Base-by-base conservation (phyloP, 805 yeast genomes). In the Monosporozyma yasuniensis region DNA sequence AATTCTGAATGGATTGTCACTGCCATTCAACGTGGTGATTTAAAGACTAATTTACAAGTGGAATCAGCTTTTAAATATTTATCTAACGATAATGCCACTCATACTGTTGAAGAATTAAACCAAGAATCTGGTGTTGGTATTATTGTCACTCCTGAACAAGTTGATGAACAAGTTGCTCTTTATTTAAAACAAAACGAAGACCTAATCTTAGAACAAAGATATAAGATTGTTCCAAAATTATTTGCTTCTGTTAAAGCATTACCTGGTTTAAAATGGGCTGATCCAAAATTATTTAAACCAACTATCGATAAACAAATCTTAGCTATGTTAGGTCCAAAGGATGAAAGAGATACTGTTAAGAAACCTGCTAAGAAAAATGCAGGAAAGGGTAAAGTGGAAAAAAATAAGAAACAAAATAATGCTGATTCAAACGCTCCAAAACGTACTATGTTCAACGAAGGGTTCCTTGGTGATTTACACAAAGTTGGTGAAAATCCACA, bases 401-500 rank as follows among this genome's bases (percentile, higher is more conserved):
- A 49, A 4, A 55, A 60, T 11, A 54, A 49, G 16, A 61, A 63
- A 12, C 61, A 61, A 21, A 62, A 58, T 37, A 47, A 52, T 34
- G 57, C 57, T 28, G 42, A 50, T 19, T 19, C 42, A 10, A 42
- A 50, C 6, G 6, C 38, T 25, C 55, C 57, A 18, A 64, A 66
- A 34, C 70, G 95, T 71, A 79, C 89, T 46, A 93, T 93, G 96
- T 93, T 90, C 65, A 73, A 81, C 16, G 97, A 93, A 68, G 99
- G 99, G 8, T 93, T 93, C 73, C 73, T 93, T 52, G 98, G 98
- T 44, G 95, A 87, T 53, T 75, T 93, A 60, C 99, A 93, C 70
- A 86, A 86, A 66, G 89, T 96, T 23, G 98, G 97, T 58, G 96
- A 83, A 66, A 91, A 91, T 66, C 90, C 91, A 35, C 99, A 93